These are phyloP conservation scores for Hypericum perforatum DNA, from an alignment of 345 rosid species.

Conservation along the genomic window DNA sequence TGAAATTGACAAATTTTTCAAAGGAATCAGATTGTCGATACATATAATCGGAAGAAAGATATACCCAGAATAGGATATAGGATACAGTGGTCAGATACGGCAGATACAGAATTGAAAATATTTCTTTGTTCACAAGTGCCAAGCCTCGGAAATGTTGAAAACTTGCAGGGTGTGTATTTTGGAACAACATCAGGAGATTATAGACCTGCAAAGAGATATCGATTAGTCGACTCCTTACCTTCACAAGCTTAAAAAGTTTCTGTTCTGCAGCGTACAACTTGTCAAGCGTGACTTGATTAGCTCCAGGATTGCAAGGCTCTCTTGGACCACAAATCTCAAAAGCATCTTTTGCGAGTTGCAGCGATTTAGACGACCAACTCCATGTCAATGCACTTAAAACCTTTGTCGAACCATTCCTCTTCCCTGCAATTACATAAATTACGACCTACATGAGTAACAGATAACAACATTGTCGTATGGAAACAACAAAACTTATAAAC, in stretches of 20 bases:
- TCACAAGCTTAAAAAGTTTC: conserved; percentile 69
- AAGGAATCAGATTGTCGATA: neutral
- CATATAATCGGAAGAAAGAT: neutral
- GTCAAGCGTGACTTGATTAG: conserved; percentile 69
- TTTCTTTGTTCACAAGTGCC: too few species aligned
- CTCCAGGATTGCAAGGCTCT: conserved; percentile 80
- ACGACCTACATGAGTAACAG: conserved; percentile 3
- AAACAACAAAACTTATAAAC: neutral
- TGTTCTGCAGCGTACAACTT: conserved; percentile 67
- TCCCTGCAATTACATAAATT: conserved; percentile 38
- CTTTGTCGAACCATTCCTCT: conserved; percentile 68
- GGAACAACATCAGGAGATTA: neutral
- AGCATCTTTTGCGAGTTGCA: conserved; percentile 42
- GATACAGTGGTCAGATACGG: neutral
- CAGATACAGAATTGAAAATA: too few species aligned
- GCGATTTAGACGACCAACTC: conserved; percentile 85
- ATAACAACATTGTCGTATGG: too few species aligned
- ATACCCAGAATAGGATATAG: neutral
- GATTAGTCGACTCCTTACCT: conserved; percentile 35
- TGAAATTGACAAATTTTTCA: conserved; percentile 2
- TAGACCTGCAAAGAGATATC: neutral
- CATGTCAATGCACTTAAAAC: conserved; percentile 85
- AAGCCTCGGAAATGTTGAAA: too few species aligned
- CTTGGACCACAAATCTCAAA: conserved; percentile 21
- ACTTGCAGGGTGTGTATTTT: too few species aligned